phyloP scores from a whole-genome alignment of 371 early-diverging fungal genomes.

The Mortierella sp. region DNA sequence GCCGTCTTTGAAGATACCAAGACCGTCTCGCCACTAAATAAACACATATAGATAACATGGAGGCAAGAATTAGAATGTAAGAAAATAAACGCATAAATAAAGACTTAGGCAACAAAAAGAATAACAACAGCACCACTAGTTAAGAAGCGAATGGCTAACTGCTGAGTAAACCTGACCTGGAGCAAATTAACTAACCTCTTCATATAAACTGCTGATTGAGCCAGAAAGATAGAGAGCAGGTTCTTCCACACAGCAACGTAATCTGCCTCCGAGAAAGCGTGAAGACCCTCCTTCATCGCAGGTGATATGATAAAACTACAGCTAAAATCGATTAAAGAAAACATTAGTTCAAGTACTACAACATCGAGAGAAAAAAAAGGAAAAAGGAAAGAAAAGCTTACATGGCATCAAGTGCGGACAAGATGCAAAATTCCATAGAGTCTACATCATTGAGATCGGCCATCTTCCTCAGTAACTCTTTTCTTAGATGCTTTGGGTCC shows the following conservation, averaged over 20 bases:
- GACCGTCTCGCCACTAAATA: constrained; percentile 11
- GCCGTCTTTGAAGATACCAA: not conserved
- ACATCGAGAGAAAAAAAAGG: not conserved
- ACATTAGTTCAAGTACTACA: not conserved
- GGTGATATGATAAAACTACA: constrained; percentile 12
- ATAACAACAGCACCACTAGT: too few species aligned
- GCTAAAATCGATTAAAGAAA: constrained; percentile 5
- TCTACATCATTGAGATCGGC: not conserved
- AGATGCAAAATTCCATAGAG: constrained; percentile 5
- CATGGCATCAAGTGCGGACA: constrained; percentile 5
- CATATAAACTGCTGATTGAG: constrained; percentile 1
- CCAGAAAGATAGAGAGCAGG: not conserved
- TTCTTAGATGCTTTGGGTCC: constrained; percentile 5
- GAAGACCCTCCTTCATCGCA: not conserved
- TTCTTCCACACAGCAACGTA: not conserved
- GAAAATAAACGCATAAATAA: too few species aligned
- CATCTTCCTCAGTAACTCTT: constrained; percentile 6
- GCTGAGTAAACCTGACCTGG: too few species aligned
- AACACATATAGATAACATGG: not conserved
- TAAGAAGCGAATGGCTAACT: not conserved
- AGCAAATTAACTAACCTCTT: constrained; percentile 11
- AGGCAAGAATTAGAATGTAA: not conserved
- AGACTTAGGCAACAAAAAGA: too few species aligned
- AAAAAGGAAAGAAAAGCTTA: not conserved
- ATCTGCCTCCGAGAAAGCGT: constrained; percentile 12